Evolutionary conservation across 73 alveolate genomes (phyloP), one percentile per base, ranked within the genome.

Genomic region (Effrenium voratum): DNA sequence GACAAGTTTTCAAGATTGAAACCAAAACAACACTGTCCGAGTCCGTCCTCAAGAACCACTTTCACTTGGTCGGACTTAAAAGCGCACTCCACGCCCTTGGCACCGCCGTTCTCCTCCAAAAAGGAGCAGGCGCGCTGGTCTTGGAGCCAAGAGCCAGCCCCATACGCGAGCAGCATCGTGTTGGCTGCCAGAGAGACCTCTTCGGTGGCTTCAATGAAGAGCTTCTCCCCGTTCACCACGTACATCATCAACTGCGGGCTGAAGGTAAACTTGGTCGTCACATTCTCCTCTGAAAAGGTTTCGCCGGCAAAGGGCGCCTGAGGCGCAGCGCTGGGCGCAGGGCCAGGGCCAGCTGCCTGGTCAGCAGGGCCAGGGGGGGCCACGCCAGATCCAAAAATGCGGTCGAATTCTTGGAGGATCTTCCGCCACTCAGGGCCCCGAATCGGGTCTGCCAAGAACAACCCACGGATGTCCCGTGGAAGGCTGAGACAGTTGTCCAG

Each of bases 181-280:
- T 45, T 16, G 45, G 0, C 32, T 6, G 73, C 38, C 24, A 81
- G 45, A n/a, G 45, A 24, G 49, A 47, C 45, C 24, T 28, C 72
- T 49, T 81, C 72, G 34, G 30, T 15, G 32, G 73, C 91, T 40
- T 81, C 91, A 24, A 81, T 15, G 41, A 81, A 81, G 16, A 81
- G 91, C 91, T 47, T 81, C 50, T 30, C 30, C 47, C n/a, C 47
- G 4, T 46, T 49, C 73, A 81, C 91, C 0, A 81, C n/a, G 91
- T 47, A 81, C 4, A 32, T 72, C 32, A 32, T 6, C 34, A 81
- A 6, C 34, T 81, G 50, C 12, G 91, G 73, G 34, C 91, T 47
- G 73, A 70, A 81, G 4, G 50, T 41, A 34, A 70, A 81, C 34
- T 49, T 46, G 47, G 50, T 72, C 45, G 32, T 47, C 50, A 32